Evolutionary conservation across 2,329 filamentous ascomycete species (phyloP).

Genomic region (Lachnellula subtilissima): DNA sequence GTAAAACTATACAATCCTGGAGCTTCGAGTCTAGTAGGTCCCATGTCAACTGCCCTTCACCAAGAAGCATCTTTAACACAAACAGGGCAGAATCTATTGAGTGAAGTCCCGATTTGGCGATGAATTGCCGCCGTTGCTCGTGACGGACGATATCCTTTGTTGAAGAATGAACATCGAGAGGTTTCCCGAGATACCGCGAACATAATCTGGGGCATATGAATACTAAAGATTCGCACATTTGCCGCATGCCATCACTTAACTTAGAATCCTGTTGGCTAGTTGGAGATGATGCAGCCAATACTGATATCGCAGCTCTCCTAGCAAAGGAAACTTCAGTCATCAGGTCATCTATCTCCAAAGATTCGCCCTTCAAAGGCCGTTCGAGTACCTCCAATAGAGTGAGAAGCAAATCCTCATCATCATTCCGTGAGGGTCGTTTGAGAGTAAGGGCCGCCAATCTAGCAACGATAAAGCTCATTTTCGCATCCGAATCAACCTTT

Average conservation of each 20-base stretch:
- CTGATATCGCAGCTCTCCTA: conserved; percentile 48
- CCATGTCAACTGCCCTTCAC: conserved; percentile 46
- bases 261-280: conserved; percentile 3
- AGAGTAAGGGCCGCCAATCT: conserved; percentile 52
- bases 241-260: conserved; percentile 22
- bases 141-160: conserved; percentile 57
- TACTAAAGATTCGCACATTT: conserved; percentile 51
- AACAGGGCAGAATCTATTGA: conserved; percentile 58
- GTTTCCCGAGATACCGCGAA: conserved; percentile 57
- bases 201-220: conserved; percentile 56
- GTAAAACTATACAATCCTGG: conserved; percentile 49
- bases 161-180: conserved; percentile 45
- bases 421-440: conserved; percentile 38
- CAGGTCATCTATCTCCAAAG: conserved; percentile 56
- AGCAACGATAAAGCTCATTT: conserved; percentile 46
- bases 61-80: conserved; percentile 49
- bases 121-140: conserved; percentile 50
- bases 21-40: conserved; percentile 52
- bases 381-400: conserved; percentile 52
- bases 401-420: conserved; percentile 40
- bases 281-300: conserved; percentile 34
- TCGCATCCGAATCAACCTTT: conserved; percentile 26
- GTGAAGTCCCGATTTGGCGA: conserved; percentile 46
- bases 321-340: conserved; percentile 51
- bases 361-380: conserved; percentile 54